These are phyloP conservation scores for Serendipita sp. DNA, from an alignment of 768 basidiomycete species.

Conservation along the genomic window DNA sequence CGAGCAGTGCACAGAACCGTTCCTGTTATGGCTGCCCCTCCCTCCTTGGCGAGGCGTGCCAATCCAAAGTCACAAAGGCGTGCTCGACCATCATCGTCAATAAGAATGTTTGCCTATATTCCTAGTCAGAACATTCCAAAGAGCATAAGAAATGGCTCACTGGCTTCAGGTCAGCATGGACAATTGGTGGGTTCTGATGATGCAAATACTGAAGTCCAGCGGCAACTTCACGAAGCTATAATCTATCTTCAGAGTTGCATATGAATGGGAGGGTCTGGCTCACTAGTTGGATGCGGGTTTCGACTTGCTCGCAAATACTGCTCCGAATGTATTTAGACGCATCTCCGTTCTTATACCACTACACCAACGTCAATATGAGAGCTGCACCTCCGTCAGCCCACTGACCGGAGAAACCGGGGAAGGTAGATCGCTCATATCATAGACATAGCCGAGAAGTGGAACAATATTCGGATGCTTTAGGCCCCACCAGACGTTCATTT, in stretches of 20 bases:
- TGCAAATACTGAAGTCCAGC: not conserved
- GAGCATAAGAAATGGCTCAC: not conserved
- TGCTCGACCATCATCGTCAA: not conserved
- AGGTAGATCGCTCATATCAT: not conserved
- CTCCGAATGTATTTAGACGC: not conserved
- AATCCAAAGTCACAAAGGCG: not conserved
- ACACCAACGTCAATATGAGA: not conserved
- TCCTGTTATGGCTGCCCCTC: too few species aligned
- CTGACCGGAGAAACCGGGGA: not conserved
- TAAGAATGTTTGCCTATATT: not conserved
- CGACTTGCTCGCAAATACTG: not conserved
- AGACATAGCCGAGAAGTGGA: not conserved
- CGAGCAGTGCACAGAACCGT: too few species aligned
- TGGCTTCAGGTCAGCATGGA: not conserved
- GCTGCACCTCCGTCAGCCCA: not conserved
- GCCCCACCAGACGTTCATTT: not conserved
- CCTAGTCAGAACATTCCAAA: too few species aligned
- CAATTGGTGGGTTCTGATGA: not conserved
- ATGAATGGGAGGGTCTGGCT: not conserved
- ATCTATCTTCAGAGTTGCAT: not conserved
- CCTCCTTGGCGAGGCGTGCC: not conserved
- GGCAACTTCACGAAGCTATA: not conserved
- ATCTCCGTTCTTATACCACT: conserved; percentile 3
- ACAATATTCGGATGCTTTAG: not conserved
- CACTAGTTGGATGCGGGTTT: not conserved